Conservation (phyloP, 2,329 filamentous ascomycete species). For the Rhynchosporium agropyri region DNA sequence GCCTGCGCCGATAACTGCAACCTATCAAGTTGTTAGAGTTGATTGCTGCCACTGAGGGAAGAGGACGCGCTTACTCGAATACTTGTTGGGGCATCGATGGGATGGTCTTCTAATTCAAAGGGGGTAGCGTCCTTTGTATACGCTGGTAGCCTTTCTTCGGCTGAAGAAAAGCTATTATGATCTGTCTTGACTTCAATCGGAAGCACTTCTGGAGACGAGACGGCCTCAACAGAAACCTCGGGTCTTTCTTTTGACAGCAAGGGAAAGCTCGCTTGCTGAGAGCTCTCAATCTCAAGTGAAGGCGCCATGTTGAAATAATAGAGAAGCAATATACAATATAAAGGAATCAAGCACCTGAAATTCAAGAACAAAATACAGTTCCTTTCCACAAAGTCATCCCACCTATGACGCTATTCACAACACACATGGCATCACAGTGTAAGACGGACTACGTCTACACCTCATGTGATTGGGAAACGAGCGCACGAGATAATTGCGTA, state of each 20-base stretch:
- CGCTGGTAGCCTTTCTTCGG: not conserved
- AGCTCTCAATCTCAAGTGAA: conserved; percentile 9
- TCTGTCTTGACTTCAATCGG: not conserved
- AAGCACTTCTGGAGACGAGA: not conserved
- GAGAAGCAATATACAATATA: not conserved
- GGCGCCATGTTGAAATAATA: conserved; percentile 15
- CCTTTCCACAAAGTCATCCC: not conserved
- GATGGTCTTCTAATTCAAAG: conserved; percentile 47
- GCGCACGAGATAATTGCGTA: not conserved
- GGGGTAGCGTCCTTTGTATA: not conserved
- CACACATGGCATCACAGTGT: conserved; percentile 7
- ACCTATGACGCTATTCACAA: conserved; percentile 15
- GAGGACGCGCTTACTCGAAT: conserved; percentile 18
- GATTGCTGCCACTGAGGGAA: conserved; percentile 2
- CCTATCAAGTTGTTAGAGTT: conserved; percentile 14
- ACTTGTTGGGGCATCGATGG: conserved; percentile 33
- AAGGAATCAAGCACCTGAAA: not conserved
- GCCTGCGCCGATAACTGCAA: conserved; percentile 61
- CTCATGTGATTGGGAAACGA: not conserved
- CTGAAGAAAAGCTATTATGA: not conserved
- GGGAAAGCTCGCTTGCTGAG: not conserved
- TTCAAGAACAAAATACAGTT: not conserved
- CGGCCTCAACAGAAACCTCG: not conserved
- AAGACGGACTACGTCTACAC: not conserved
- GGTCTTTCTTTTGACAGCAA: not conserved